Base-by-base conservation (phyloP, 805 yeast species). In the Tetrapisispora arboricola region DNA sequence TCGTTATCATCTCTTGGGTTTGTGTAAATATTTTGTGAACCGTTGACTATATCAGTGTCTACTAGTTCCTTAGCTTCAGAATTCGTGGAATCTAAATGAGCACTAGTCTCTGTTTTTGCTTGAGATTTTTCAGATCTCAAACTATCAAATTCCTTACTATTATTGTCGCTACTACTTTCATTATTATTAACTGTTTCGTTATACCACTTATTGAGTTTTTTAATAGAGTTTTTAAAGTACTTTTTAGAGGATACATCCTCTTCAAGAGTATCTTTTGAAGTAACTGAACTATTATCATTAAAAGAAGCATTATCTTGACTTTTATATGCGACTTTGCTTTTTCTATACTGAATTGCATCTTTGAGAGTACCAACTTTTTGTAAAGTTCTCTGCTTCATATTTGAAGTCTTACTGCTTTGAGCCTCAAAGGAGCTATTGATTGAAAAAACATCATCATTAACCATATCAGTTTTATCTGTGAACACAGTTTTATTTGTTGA, bases 121-220 rank as follows among this genome's bases (percentile, higher is more conserved):
- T n/a, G n/a, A n/a, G n/a, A n/a, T n/a, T n/a, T n/a, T n/a, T n/a
- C n/a, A n/a, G n/a, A n/a, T n/a, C n/a, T n/a, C n/a, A n/a, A n/a
- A n/a, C n/a, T n/a, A n/a, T n/a, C n/a, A n/a, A n/a, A n/a, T n/a
- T n/a, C n/a, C n/a, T n/a, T 32, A 11, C 40, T 43, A 26, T 38
- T 31, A 6, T 36, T 36, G 13, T 36, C 37, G 9, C 30, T 22
- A 26, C 37, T 31, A 6, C 34, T 36, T n/a, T 36, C 37, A 10
- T 30, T 22, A 7, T 31, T 46, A 13, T 45, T 43, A 2, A 55
- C 55, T 17, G 45, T 45, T 15, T 57, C 60, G 40, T 68, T 70
- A 49, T 82, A 82, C 85, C 90, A 80, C 46, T 73, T 78, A 1
- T 83, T 84, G 7, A 83, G 57, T 50, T 76, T 81, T 43, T 68